A percentile compares a stretch with the other conserved stretches of the same genome.
phyloP scores from a whole-genome alignment of 192 early-diverging fungal genomes.

The Backusella tuberculispora region DNA sequence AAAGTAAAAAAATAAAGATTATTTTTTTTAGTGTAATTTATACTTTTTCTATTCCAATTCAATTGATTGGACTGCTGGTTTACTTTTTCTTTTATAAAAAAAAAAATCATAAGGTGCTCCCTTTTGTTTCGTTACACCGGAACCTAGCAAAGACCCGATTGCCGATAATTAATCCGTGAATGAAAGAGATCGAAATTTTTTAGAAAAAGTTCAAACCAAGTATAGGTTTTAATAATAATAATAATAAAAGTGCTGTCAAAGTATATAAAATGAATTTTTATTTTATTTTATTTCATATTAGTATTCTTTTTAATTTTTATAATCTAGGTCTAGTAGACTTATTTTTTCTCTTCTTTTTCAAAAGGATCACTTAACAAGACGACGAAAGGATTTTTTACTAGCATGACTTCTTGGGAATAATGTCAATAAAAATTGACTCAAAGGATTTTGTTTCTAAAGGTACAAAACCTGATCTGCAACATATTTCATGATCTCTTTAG shows the following conservation, averaged over 20 bases:
- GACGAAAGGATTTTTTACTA: no score
- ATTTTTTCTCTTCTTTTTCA: no score
- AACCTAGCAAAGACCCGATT: neutral
- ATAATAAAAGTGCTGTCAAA: neutral
- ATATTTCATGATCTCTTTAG: conserved; percentile 58
- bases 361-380: no score
- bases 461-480: conserved; percentile 61
- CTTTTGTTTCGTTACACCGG: neutral
- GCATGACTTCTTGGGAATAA: no score
- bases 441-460: conserved; percentile 72
- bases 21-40: conserved; percentile 1
- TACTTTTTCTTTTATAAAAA: neutral
- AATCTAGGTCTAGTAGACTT: no score
- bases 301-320: no score
- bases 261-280: no score
- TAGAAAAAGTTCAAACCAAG: no score
- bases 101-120: neutral
- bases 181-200: neutral
- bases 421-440: conserved; percentile 43
- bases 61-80: neutral
- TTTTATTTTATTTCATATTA: no score
- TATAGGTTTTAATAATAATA: no score
- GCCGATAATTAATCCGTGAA: conserved; percentile 1
- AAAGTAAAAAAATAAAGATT: no score
- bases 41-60: neutral